Base-by-base conservation (phyloP, 495 filamentous ascomycete species). In the Neurospora tetrasperma region DNA sequence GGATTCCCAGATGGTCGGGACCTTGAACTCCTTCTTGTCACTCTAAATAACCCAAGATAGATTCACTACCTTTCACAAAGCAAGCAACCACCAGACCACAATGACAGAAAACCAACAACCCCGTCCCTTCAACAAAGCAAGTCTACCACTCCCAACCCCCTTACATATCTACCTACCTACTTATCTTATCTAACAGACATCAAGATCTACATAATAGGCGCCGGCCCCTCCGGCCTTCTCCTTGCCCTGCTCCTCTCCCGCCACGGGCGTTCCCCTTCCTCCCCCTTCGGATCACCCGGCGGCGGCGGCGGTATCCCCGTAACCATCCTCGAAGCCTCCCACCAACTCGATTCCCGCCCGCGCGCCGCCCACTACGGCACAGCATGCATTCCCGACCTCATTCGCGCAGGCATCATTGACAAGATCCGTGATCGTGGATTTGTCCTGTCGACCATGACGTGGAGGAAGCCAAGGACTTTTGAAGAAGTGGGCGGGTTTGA, bases 211-310 rank as follows among this genome's bases (percentile, higher is more conserved):
- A 78, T 89, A 23, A 86, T 89, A 1, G 87, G 88, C 43, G 88
- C 87, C 16, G 88, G 87, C 6, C 88, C 88, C 5, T 88, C 88
- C 1, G 88, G 88, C 41, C 84, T 90, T 11, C 84, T 89, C 14
- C 85, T 90, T 5, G 83, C 82, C 5, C 78, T 90, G 18, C 81
- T 90, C 20, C 84, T 90, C 14, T 79, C 86, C 73, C 48, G 2
- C 0, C 48, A 31, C 2, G 23, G 23, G 23, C 23, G 23, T 23
- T 23, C 23, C 23, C 23, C 1, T 23, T 31, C 27, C 27, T 31
- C 27, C 27, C 27, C 27, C 27, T 31, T 31, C 27, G 27, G 27
- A 31, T 3, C 27, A 31, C 27, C 27, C 27, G 27, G 27, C 1
- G 2, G 2, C 27, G 27, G 86, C 31, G 2, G 1, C 20, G 85